A percentile compares a stretch with the other conserved stretches of the same genome.
phyloP scores from a whole-genome alignment of 139 green algal genomes.

The Astrephomene gubernaculifera region DNA sequence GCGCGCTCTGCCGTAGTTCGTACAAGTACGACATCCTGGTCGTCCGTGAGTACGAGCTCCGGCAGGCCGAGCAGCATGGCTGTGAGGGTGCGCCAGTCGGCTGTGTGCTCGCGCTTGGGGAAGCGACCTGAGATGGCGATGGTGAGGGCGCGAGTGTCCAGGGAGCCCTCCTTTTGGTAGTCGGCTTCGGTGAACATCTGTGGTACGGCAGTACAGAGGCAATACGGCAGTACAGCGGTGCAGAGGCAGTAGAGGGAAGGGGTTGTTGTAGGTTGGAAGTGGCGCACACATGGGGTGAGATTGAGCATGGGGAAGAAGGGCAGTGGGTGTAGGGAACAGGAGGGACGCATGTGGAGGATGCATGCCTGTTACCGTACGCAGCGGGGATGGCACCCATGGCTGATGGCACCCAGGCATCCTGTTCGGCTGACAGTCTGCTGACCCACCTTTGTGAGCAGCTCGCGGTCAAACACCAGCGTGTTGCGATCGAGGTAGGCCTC shows the following conservation, averaged over 20 bases:
- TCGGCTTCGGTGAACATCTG: slow-evolving; percentile 58
- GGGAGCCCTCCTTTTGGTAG: slow-evolving; percentile 55
- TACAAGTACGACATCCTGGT: slow-evolving; percentile 3
- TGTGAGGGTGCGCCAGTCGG: slow-evolving; percentile 52
- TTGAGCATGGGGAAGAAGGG: no score
- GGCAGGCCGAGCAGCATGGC: slow-evolving; percentile 50
- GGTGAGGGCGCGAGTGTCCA: slow-evolving; percentile 40
- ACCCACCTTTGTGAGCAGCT: slow-evolving; percentile 44
- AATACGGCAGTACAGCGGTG: no score
- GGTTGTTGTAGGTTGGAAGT: no score
- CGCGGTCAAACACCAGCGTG: slow-evolving; percentile 56
- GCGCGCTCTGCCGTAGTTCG: neutral
- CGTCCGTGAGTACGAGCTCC: slow-evolving; percentile 55
- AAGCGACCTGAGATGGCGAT: slow-evolving; percentile 58
- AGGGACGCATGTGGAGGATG: no score
- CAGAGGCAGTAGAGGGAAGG: no score
- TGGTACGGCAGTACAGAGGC: no score
- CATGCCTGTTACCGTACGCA: no score
- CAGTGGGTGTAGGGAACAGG: no score
- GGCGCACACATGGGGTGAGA: no score
- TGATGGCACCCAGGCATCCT: no score
- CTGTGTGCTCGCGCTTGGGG: slow-evolving; percentile 55
- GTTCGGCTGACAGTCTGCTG: no score
- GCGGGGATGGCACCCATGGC: no score
- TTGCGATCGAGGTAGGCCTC: slow-evolving; percentile 55